These are phyloP conservation scores for Suhomyces chickasaworum DNA, from an alignment of 1,139 yeast genomes.

Conservation along the genomic window DNA sequence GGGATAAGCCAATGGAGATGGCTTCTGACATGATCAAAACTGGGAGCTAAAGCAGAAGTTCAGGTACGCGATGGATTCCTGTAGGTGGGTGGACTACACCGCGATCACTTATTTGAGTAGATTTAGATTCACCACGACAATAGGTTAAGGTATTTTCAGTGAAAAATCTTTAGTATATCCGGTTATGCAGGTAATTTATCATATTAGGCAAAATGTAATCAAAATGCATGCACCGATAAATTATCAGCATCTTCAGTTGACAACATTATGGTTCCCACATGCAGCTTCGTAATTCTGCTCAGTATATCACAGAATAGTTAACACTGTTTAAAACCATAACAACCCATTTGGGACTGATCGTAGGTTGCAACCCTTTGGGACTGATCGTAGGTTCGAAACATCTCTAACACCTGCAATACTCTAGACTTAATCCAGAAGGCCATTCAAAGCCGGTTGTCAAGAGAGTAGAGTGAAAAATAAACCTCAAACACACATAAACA, in stretches of 20 bases:
- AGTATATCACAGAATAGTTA: too few relatives aligned
- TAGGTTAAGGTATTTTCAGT: not conserved
- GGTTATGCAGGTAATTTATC: constrained; percentile 3
- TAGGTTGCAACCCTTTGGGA: not conserved
- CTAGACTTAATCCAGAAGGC: too few relatives aligned
- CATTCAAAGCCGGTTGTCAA: too few relatives aligned
- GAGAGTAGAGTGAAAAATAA: too few relatives aligned
- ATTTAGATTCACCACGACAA: not conserved
- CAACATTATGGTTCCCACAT: not conserved
- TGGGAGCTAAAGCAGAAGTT: not conserved
- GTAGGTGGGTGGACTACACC: not conserved
- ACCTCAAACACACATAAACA: too few relatives aligned
- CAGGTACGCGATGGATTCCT: not conserved
- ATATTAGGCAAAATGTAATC: constrained; percentile 3
- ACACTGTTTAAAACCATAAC: not conserved
- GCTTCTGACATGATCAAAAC: constrained; percentile 63
- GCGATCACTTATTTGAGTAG: not conserved
- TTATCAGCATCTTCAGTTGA: not conserved
- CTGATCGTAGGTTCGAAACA: not conserved
- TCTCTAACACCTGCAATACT: too few relatives aligned
- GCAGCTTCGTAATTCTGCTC: not conserved
- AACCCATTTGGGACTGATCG: not conserved
- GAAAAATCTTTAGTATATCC: not conserved
- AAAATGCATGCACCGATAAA: not conserved
- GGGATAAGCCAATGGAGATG: constrained; percentile 70